Evolutionary conservation across 2,329 filamentous ascomycete species (phyloP).

Genomic region (Cercospora sp.): DNA sequence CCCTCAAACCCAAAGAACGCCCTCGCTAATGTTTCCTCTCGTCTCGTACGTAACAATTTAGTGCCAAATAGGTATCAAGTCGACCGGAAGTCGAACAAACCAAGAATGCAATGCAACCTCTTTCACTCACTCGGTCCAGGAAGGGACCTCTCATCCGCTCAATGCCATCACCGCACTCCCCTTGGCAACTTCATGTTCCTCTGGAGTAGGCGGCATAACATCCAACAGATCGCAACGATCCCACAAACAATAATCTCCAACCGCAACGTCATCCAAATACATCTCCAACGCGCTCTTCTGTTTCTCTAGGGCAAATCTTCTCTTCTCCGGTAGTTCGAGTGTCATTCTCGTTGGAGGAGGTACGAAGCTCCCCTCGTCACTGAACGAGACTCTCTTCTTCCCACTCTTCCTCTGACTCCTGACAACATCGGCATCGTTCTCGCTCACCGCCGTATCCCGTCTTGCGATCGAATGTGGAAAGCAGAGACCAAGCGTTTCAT

Average conservation of each 20-base stretch:
- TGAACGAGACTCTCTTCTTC: not conserved
- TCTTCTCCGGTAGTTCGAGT: not conserved
- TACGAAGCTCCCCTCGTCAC: not conserved
- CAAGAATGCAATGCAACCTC: not conserved
- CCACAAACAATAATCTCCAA: conserved; percentile 10
- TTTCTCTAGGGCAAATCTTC: not conserved
- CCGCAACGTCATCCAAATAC: conserved; percentile 1
- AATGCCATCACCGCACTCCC: not conserved
- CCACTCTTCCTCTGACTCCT: not conserved
- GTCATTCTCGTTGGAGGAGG: not conserved
- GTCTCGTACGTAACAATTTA: not conserved
- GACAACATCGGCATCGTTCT: not conserved
- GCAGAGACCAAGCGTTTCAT: not conserved
- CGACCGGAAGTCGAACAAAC: not conserved
- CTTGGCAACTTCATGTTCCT: not conserved
- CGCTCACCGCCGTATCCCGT: not conserved
- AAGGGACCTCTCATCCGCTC: not conserved
- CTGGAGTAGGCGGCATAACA: conserved; percentile 1
- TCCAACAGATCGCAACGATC: not conserved
- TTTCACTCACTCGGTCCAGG: not conserved
- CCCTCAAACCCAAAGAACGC: not conserved
- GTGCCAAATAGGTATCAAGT: not conserved
- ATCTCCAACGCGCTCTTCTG: not conserved
- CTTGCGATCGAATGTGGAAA: not conserved
- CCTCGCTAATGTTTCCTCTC: not conserved